Evolutionary conservation across 208 protist genomes (phyloP), one percentile per base, ranked within the genome.

Genomic region (Phytomonas serpens): DNA sequence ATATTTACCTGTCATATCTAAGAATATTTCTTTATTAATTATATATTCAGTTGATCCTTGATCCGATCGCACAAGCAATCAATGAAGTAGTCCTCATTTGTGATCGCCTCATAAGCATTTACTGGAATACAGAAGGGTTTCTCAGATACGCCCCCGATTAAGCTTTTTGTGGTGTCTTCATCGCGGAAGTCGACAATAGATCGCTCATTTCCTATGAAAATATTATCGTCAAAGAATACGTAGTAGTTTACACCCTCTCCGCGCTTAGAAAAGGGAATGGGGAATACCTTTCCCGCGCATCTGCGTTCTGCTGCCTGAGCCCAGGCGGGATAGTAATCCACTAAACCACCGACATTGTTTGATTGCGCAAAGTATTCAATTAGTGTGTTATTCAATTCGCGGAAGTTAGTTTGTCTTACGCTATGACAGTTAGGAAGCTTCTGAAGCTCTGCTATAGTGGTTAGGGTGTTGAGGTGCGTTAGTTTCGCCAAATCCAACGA

Each of bases 171-270:
- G 4, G 77, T 81, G 23, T 64, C 23, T 29, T 76, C 76, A 63
- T 94, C 86, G 16, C 89, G 85, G 4, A 97, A 14, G 68, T 97
- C 92, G 2, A 97, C 89, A 69, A 97, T 97, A 30, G 92, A 97
- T 30, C 77, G 81, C 63, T 84, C 80, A n/a, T 93, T 82, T 1
- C 89, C 89, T 38, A 94, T 76, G 70, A 82, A 86, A 66, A 97
- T 95, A 71, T 97, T 97, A 72, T 97, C 92, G 67, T 97, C 92
- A 69, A 94, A 97, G 64, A 97, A 97, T 0, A 93, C 77, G 64
- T 86, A 80, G 77, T 87, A 93, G n/a, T 73, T 68, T 1, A 36
- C 66, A 5, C 77, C 76, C 0, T 78, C 71, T 69, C 68, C 68
- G 57, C 47, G 67, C 31, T 31, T 34, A 9, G 38, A 61, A 14